phyloP scores from a whole-genome alignment of 805 yeast species.

The Lachancea dasiensis region DNA sequence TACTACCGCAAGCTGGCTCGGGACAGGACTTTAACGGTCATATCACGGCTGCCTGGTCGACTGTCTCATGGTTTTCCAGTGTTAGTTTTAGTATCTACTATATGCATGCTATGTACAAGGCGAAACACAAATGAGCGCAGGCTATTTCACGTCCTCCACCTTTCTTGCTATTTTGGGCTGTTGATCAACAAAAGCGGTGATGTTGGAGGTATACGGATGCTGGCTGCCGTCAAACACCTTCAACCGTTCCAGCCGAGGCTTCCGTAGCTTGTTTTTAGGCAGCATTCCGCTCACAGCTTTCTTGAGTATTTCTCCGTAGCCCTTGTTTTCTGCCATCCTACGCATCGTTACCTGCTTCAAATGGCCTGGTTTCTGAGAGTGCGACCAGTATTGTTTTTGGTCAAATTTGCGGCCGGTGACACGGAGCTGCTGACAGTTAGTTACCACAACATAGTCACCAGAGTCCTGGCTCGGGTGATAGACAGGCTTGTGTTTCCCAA shows the following conservation, averaged over 20 bases:
- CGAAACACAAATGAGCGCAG: not conserved
- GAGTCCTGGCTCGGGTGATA: conserved; percentile 72
- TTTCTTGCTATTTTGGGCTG: conserved; percentile 45
- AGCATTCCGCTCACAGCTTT: conserved; percentile 95
- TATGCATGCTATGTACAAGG: conserved; percentile 7
- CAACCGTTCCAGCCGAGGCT: conserved; percentile 72
- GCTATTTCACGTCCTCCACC: conserved; percentile 20
- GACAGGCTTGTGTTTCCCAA: conserved; percentile 97
- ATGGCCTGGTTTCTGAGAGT: conserved; percentile 85
- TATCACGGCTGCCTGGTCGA: too few species aligned
- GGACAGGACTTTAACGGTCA: too few species aligned
- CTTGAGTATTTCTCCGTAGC: conserved; percentile 77
- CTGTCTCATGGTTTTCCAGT: too few species aligned
- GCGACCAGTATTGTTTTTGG: conserved; percentile 82
- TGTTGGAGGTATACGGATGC: conserved; percentile 78
- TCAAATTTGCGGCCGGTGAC: conserved; percentile 81
- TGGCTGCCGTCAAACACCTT: conserved; percentile 84
- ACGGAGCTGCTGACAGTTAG: conserved; percentile 77
- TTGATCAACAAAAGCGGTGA: conserved; percentile 82
- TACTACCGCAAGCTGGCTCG: too few species aligned
- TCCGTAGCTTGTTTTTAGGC: conserved; percentile 83
- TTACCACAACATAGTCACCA: conserved; percentile 96
- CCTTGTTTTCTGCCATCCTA: conserved; percentile 66
- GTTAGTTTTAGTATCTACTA: not conserved
- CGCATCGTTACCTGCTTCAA: conserved; percentile 80